phyloP scores from a whole-genome alignment of 495 filamentous ascomycete species.

The Xylaria telfairii region DNA sequence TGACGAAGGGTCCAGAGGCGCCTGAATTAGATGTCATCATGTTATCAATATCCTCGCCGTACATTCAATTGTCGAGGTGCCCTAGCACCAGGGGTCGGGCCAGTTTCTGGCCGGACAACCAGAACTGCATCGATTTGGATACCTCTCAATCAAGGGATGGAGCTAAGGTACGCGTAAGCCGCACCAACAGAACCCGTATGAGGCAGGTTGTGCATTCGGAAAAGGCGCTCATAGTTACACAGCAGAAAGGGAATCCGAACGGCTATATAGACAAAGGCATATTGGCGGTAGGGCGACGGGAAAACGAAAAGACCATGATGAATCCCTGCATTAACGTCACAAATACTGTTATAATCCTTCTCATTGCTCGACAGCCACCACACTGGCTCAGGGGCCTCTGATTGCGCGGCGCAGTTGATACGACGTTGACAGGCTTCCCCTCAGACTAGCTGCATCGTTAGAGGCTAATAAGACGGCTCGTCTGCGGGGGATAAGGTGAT shows the following conservation, averaged over 20 bases:
- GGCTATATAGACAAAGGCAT: slow-evolving; percentile 15
- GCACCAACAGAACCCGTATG: not conserved
- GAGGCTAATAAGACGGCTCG: slow-evolving; percentile 17
- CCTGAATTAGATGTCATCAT: not conserved
- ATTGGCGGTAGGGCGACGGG: not conserved
- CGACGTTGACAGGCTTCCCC: slow-evolving; percentile 24
- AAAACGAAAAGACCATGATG: not conserved
- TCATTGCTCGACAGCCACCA: not conserved
- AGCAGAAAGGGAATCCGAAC: slow-evolving; percentile 1
- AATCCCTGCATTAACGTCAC: not conserved
- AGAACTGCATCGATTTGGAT: not conserved
- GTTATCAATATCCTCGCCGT: slow-evolving; percentile 5
- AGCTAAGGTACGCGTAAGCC: too few species aligned
- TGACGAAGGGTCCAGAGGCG: not conserved
- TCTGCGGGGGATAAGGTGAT: slow-evolving; percentile 3
- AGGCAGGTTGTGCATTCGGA: not conserved
- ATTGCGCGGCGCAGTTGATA: slow-evolving; percentile 1
- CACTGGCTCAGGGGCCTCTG: not conserved
- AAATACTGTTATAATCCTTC: not conserved
- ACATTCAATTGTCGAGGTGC: not conserved
- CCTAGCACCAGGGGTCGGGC: not conserved
- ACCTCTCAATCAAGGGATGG: not conserved
- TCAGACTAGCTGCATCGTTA: slow-evolving; percentile 20
- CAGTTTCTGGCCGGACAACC: not conserved
- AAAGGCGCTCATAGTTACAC: slow-evolving; percentile 10